phyloP scores from a whole-genome alignment of 192 early-diverging fungal species.

The Coemansia sp. region DNA sequence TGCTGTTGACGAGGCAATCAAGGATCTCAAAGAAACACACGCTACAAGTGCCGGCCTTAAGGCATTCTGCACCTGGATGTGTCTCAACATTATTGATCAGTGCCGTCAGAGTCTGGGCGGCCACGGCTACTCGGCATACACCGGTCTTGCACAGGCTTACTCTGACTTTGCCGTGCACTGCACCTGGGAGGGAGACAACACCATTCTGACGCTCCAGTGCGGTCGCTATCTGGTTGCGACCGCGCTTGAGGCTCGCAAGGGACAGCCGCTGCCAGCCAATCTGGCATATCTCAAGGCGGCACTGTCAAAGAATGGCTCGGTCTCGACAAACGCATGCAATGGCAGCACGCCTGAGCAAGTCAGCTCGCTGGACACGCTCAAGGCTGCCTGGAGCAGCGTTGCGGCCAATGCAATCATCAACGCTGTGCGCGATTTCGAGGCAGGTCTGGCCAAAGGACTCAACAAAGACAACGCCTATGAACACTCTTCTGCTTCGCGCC shows the following conservation, averaged over 20 bases:
- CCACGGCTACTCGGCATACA: conserved; percentile 91
- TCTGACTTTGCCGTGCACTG: conserved; percentile 88
- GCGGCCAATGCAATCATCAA: conserved; percentile 79
- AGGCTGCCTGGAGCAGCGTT: conserved; percentile 78
- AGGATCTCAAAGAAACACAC: conserved; percentile 86
- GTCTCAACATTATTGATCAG: conserved; percentile 85
- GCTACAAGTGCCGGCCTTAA: conserved; percentile 89
- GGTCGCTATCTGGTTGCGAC: conserved; percentile 81
- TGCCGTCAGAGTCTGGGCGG: conserved; percentile 89
- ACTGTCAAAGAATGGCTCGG: conserved; percentile 31
- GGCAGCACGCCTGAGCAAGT: conserved; percentile 27
- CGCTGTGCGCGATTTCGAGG: conserved; percentile 78
- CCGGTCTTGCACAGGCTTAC: conserved; percentile 81
- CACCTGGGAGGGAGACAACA: conserved; percentile 91
- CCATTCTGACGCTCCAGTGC: conserved; percentile 85
- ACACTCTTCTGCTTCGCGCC: conserved; percentile 78
- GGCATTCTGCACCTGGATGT: conserved; percentile 91
- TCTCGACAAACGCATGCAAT: conserved; percentile 18
- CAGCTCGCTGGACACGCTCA: conserved; percentile 60
- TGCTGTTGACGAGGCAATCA: conserved; percentile 57
- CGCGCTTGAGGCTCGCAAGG: conserved; percentile 65
- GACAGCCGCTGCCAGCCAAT: conserved; percentile 75
- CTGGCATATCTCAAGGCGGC: conserved; percentile 72
- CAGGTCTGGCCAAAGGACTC: conserved; percentile 59
- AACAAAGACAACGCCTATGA: conserved; percentile 82